Base-by-base conservation (phyloP, 805 yeast genomes). In the Metschnikowia shivogae region DNA sequence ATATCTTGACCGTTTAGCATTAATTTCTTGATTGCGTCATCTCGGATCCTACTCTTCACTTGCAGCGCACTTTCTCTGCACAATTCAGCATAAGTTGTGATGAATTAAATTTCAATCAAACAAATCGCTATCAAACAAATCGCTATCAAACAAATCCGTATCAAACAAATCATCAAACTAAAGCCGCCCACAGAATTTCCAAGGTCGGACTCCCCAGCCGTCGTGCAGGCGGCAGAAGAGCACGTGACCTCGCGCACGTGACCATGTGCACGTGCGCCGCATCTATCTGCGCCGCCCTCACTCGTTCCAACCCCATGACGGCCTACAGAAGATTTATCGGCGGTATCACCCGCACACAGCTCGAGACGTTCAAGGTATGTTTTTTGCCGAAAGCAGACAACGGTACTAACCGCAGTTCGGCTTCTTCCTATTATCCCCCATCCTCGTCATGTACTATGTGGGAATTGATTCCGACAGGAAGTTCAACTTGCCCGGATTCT, bases 391-490 rank as follows among this genome's bases (percentile, higher is more conserved):
- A 11, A 5, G 6, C 27, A 9, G n/a, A 4, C 17, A 3, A 14
- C 8, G 9, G 6, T 30, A 40, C 55, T 51, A 51, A 51, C 47
- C 7, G 12, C 39, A 82, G 82, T 88, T 89, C 66, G 81, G 96
- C 0, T 84, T 89, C 59, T 90, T 86, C 62, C 78, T 90, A 36
- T 69, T 89, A 55, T 80, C 95, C 1, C 98, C 98, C 0, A 86
- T 90, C 38, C 76, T 80, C n/a, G 85, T 89, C 59, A 90, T 90
- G 98, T 84, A 88, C 65, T 90, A 85, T 57, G 90, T 89, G 36
- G 97, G 98, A 61, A 77, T 85, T 33, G 90, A 90, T 57, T 85
- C 97, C 1, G 96, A 90, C 63, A 79, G 74, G 56, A 90, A 89
- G 69, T 81, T 90, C 63, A 87, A 89, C 60, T 82, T 89, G 39